phyloP scores from a whole-genome alignment of 331 rosid genomes.

The Telfairia occidentalis region DNA sequence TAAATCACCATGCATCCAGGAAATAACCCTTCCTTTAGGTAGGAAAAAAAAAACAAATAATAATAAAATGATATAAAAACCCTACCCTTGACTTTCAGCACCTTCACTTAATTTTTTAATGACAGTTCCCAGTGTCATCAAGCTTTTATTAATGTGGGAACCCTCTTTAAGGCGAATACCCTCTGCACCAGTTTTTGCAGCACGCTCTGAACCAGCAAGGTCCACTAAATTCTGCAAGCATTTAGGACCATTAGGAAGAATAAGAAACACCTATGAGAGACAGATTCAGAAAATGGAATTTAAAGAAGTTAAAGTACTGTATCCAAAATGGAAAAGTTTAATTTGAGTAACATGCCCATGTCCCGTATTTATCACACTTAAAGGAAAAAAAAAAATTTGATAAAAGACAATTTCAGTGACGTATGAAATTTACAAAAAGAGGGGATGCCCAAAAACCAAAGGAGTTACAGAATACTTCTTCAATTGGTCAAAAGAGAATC shows the following conservation, averaged over 20 bases:
- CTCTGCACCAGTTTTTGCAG: slow-evolving; percentile 97
- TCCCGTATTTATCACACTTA: not conserved
- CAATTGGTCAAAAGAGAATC: no score
- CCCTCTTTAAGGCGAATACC: slow-evolving; percentile 95
- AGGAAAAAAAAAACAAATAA: no score
- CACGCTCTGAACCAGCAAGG: slow-evolving; percentile 99
- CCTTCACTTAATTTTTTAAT: slow-evolving; percentile 96
- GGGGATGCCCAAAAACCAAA: no score
- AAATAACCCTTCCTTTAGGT: slow-evolving; percentile 1
- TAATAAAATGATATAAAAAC: not conserved
- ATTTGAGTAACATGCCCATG: not conserved
- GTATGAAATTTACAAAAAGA: no score
- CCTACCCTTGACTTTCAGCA: slow-evolving; percentile 97
- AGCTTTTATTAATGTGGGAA: slow-evolving; percentile 89
- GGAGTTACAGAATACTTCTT: no score
- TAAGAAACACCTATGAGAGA: not conserved
- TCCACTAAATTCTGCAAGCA: slow-evolving; percentile 76
- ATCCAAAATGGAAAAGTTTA: not conserved
- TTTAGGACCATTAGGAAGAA: not conserved
- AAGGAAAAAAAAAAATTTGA: no score
- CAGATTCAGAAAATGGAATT: not conserved
- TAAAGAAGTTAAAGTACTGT: not conserved
- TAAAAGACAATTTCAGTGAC: no score
- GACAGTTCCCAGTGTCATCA: slow-evolving; percentile 94
- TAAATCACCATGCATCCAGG: slow-evolving; percentile 12